Conservation (phyloP, 1,284 basidiomycete genomes). For the Ceratobasidium theobromae region DNA sequence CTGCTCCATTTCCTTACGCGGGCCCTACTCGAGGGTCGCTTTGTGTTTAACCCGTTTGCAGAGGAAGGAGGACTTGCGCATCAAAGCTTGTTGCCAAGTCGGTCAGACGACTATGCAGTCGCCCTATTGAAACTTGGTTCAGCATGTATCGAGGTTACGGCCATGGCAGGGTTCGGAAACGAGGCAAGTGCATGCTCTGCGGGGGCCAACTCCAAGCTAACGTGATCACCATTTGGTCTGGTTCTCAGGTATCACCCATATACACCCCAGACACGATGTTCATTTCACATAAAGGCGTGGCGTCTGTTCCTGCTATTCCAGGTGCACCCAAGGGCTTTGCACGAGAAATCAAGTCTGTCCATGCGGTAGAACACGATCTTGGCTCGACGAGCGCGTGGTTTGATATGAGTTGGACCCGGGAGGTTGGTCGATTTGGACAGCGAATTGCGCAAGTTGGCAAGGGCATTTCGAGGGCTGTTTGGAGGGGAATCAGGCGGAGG, state of each 20-base stretch:
- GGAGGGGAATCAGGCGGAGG: slow-evolving; percentile 32
- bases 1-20: slow-evolving; percentile 63
- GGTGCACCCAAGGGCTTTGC: slow-evolving; percentile 45
- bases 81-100: slow-evolving; percentile 48
- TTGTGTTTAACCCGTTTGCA: slow-evolving; percentile 46
- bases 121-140: slow-evolving; percentile 68
- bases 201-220: neutral
- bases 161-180: slow-evolving; percentile 67
- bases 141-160: slow-evolving; percentile 70
- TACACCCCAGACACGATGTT: slow-evolving; percentile 17
- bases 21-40: slow-evolving; percentile 55
- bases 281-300: slow-evolving; percentile 14
- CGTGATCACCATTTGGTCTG: too few relatives aligned
- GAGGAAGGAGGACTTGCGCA: slow-evolving; percentile 38
- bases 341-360: slow-evolving; percentile 55
- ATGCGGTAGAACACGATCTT: slow-evolving; percentile 39
- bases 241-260: slow-evolving; percentile 6
- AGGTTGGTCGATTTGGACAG: slow-evolving; percentile 46
- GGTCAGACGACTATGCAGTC: slow-evolving; percentile 72
- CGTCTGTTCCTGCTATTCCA: slow-evolving; percentile 12
- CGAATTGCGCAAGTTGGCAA: slow-evolving; percentile 47
- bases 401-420: slow-evolving; percentile 52
- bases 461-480: slow-evolving; percentile 43
- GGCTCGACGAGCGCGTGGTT: slow-evolving; percentile 42
- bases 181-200: slow-evolving; percentile 56